Percentiles rank a stretch among this genome's conserved stretches.
Conservation (phyloP, 192 early-diverging fungal species). For the Backusella australiensis region DNA sequence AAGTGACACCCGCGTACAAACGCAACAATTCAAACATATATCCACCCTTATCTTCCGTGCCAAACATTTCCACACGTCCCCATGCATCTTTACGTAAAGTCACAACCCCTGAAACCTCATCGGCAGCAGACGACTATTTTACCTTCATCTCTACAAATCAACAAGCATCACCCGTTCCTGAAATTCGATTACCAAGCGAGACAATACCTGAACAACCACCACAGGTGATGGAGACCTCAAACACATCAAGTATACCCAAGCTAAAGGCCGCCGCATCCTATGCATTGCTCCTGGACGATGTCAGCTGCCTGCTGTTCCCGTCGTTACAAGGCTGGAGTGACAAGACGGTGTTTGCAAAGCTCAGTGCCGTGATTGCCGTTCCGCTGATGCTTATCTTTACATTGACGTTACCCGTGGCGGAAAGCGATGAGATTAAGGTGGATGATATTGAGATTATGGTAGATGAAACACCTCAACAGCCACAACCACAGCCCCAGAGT, state of each 20-base stretch:
- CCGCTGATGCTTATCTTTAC: slow-evolving; percentile 54
- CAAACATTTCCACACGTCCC: not conserved
- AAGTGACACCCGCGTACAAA: not conserved
- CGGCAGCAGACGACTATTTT: slow-evolving; percentile 30
- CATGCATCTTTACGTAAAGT: not conserved
- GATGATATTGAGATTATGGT: slow-evolving; percentile 25
- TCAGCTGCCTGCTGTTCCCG: slow-evolving; percentile 48
- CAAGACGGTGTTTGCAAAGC: slow-evolving; percentile 42
- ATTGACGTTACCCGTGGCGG: slow-evolving; percentile 63
- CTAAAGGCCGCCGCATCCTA: not conserved
- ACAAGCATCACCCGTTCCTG: slow-evolving; percentile 4
- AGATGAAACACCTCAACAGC: not conserved
- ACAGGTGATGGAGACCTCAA: not conserved
- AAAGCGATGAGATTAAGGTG: slow-evolving; percentile 36
- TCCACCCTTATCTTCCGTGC: not conserved
- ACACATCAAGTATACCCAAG: not conserved
- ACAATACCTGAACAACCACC: not conserved
- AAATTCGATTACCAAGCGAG: not conserved
- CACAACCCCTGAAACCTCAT: slow-evolving; percentile 1
- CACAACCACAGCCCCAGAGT: not conserved
- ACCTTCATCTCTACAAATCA: slow-evolving; percentile 9
- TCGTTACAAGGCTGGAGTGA: slow-evolving; percentile 50
- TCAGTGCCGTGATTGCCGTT: slow-evolving; percentile 44
- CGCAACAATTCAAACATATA: not conserved
- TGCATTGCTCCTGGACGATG: slow-evolving; percentile 13